Conservation (phyloP, 2,329 filamentous ascomycete genomes). For the Epichloe scottii region DNA sequence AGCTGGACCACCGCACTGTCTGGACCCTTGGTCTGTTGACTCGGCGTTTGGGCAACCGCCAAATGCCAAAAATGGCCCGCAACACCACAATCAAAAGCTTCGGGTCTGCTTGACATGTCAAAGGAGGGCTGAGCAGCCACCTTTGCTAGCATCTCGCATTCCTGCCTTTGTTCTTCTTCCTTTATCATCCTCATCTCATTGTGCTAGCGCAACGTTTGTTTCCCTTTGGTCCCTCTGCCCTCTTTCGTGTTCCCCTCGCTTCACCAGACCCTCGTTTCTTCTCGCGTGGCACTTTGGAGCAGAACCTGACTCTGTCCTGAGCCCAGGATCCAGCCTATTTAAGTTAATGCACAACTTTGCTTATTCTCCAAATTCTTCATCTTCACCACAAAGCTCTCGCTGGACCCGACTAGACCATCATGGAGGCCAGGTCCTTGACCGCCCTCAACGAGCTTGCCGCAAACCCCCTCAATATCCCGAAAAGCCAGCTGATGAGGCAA, state of each 20-base stretch:
- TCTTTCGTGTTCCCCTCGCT: neutral
- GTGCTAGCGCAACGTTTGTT: neutral
- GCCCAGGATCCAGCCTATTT: neutral
- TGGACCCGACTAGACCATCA: slow-evolving; percentile 9
- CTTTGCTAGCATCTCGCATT: neutral
- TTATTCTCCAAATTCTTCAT: neutral
- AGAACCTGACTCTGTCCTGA: neutral
- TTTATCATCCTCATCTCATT: neutral
- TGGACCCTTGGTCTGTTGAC: neutral
- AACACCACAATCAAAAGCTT: neutral
- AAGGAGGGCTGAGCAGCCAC: neutral
- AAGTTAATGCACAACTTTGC: neutral
- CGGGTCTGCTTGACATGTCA: neutral
- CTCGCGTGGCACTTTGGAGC: neutral
- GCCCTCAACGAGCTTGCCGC: slow-evolving; percentile 68
- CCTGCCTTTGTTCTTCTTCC: neutral
- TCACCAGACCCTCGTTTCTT: neutral
- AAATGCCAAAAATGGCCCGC: neutral
- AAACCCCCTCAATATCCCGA: slow-evolving; percentile 80
- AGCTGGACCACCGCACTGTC: neutral
- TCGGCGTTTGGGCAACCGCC: neutral
- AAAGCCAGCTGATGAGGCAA: slow-evolving; percentile 55
- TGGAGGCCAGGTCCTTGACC: slow-evolving; percentile 77
- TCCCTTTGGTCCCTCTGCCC: neutral
- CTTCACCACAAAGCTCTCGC: neutral